Conservation (phyloP, 169 alveolate genomes). For the Eimeria falciformis region DNA sequence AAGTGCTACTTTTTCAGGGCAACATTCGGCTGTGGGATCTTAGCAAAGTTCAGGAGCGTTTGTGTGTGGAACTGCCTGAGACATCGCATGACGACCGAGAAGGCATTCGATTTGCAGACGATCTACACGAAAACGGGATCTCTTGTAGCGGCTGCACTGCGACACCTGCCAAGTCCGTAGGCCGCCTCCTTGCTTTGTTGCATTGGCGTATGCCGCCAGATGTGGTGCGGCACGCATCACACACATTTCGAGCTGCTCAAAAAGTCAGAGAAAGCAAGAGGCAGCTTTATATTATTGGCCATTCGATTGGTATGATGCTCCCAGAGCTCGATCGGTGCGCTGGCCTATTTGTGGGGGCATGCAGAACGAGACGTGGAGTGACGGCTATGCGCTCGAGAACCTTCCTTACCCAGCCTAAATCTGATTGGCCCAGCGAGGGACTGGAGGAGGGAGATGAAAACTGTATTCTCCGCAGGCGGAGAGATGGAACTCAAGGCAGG, state of each 20-base stretch:
- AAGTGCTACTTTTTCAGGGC: constrained; percentile 2
- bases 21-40: constrained; percentile 53
- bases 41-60: constrained; percentile 45
- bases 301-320: no score
- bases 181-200: no score
- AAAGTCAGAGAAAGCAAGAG: no score
- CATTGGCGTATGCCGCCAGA: no score
- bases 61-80: background rate
- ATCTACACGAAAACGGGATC: background rate
- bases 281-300: no score
- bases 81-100: background rate
- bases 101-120: background rate
- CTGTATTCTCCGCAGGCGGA: background rate
- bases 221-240: no score
- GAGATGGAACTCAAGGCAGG: constrained; percentile 56
- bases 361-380: constrained; percentile 43
- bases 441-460: background rate
- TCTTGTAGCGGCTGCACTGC: background rate
- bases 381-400: constrained; percentile 50
- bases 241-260: no score
- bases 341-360: background rate
- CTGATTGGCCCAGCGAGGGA: constrained; percentile 3
- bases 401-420: constrained; percentile 34
- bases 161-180: constrained; percentile 6
- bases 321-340: no score